A percentile compares a stretch with the other conserved stretches of the same genome.
phyloP scores from a whole-genome alignment of 495 filamentous ascomycete species.

The Tuber aestivum region DNA sequence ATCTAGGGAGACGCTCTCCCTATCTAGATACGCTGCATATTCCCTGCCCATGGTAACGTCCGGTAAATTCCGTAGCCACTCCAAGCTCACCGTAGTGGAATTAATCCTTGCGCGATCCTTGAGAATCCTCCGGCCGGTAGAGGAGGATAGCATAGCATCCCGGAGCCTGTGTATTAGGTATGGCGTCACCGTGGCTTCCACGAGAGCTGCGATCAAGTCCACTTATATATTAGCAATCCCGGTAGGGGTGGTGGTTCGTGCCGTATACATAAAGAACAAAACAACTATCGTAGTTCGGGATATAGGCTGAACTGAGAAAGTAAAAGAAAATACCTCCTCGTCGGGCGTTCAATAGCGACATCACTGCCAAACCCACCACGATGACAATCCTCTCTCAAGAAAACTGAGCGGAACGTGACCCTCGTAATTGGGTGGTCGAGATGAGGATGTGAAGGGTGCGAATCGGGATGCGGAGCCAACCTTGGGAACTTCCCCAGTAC shows the following conservation, averaged over 20 bases:
- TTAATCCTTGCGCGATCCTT: slow-evolving; percentile 84
- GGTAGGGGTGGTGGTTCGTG: background rate
- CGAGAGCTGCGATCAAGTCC: slow-evolving; percentile 92
- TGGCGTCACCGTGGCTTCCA: slow-evolving; percentile 86
- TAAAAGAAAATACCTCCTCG: slow-evolving; percentile 56
- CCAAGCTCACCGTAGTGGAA: slow-evolving; percentile 64
- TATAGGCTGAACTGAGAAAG: background rate
- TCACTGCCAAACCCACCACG: slow-evolving; percentile 73
- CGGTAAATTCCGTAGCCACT: slow-evolving; percentile 64
- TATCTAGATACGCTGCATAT: slow-evolving; percentile 82
- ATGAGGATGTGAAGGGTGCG: slow-evolving; percentile 64
- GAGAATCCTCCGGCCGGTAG: slow-evolving; percentile 86
- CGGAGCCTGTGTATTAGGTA: slow-evolving; percentile 92
- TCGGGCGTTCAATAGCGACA: slow-evolving; percentile 70
- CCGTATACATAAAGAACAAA: background rate
- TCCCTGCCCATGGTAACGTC: slow-evolving; percentile 72
- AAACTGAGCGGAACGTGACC: slow-evolving; percentile 84
- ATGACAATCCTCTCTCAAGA: slow-evolving; percentile 69
- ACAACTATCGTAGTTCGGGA: too few relatives aligned
- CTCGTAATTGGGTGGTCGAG: slow-evolving; percentile 80
- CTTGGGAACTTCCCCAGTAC: background rate
- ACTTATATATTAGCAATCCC: slow-evolving; percentile 7
- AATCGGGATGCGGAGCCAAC: background rate
- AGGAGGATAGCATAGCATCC: too few relatives aligned
- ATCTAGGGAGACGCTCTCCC: slow-evolving; percentile 86